Evolutionary conservation across 208 protist genomes (phyloP).

Genomic region (Acanthamoeba pearcei): DNA sequence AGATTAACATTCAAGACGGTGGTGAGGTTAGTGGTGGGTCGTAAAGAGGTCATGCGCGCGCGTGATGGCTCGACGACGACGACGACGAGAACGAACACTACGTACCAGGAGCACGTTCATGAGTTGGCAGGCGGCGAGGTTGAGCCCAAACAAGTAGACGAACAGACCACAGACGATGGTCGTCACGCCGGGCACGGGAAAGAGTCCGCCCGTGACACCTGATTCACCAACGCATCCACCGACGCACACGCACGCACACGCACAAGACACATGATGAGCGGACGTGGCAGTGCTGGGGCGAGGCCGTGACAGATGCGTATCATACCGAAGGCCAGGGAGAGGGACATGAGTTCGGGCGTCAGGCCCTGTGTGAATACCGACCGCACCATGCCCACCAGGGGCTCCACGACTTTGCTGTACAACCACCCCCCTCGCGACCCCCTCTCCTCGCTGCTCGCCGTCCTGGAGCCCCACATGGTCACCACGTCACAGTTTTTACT

Average conservation of each 20-base stretch:
- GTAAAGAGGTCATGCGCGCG: too few relatives aligned
- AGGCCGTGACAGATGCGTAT: background rate
- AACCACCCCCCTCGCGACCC: background rate
- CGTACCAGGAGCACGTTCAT: slow-evolving; percentile 59
- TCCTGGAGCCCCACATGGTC: background rate
- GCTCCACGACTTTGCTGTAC: background rate
- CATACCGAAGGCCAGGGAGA: slow-evolving; percentile 61
- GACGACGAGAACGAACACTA: background rate
- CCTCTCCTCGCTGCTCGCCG: background rate
- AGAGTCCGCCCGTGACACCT: slow-evolving; percentile 67
- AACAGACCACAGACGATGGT: slow-evolving; percentile 50
- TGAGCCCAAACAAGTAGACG: slow-evolving; percentile 61
- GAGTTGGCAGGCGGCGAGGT: slow-evolving; percentile 67
- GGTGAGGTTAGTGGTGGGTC: background rate
- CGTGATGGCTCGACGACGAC: too few relatives aligned
- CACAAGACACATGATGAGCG: background rate
- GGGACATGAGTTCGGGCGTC: slow-evolving; percentile 39
- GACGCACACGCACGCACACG: background rate
- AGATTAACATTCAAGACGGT: background rate
- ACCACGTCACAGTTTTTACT: too few relatives aligned
- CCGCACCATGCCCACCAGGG: slow-evolving; percentile 25
- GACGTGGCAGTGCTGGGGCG: background rate
- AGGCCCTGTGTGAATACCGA: slow-evolving; percentile 63
- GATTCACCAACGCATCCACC: background rate
- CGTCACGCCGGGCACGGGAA: slow-evolving; percentile 50